Percentiles rank a stretch among this genome's conserved stretches.
Conservation (phyloP, 2,329 filamentous ascomycete genomes). For the Bipolaris oryzae region DNA sequence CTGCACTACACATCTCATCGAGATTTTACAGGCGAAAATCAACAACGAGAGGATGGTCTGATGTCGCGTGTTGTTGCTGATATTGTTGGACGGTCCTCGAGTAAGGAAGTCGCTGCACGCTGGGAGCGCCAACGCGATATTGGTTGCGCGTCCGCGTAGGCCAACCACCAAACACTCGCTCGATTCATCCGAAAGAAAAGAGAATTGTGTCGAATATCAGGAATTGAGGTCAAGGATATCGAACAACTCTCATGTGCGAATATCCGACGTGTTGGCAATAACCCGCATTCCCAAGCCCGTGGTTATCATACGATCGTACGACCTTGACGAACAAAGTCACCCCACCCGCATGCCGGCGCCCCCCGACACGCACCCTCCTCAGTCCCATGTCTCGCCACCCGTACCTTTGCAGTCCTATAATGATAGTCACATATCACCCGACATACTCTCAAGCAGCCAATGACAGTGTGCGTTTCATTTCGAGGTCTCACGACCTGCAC, state of each 20-base stretch:
- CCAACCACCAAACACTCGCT: background rate
- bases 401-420: background rate
- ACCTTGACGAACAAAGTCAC: slow-evolving; percentile 5
- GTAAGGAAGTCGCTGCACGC: background rate
- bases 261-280: background rate
- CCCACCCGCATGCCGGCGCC: slow-evolving; percentile 8
- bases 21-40: background rate
- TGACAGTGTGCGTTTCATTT: background rate
- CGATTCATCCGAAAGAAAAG: background rate
- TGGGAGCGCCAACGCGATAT: background rate
- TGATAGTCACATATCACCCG: background rate
- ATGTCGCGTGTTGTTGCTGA: background rate
- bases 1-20: background rate
- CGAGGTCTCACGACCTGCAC: background rate
- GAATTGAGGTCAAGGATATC: background rate
- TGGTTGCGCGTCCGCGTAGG: background rate
- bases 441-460: background rate
- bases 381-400: slow-evolving; percentile 9
- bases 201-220: too few relatives aligned
- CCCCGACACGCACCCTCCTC: slow-evolving; percentile 1
- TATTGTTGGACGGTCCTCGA: background rate
- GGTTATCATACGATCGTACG: slow-evolving; percentile 12
- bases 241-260: background rate
- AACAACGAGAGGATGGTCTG: background rate
- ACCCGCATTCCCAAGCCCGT: background rate